Base-by-base conservation (phyloP, 305 asterid genomes). In the Lippia alba region DNA sequence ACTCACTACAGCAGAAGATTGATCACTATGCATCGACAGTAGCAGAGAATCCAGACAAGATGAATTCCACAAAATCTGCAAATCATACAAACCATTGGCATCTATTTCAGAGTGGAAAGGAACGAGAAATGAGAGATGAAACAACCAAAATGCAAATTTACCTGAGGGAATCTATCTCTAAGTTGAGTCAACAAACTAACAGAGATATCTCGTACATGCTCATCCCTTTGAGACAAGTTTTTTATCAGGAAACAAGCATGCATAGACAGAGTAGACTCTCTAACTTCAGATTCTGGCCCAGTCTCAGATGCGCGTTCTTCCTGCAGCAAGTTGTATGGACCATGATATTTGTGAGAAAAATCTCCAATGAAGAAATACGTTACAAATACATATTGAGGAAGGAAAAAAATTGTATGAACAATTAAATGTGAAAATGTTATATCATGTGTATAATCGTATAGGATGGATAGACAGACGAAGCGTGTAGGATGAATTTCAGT, bases 161-260 rank as follows among this genome's bases (percentile, higher is more conserved):
- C 99, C 99, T 96, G 98, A 61, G 97, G 97, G 81, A 91, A 91
- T 76, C 76, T 84, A 75, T 96, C 99, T 81, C 98, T 91, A 64
- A 96, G 91, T 81, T 88, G 96, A 89, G 86, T 89, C 75, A 96
- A 79, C 82, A 96, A 87, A 79, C 74, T 89, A 62, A 83, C 86
- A 68, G 98, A 95, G 75, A 90, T 80, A 59, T 89, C 97, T 56
- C 97, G 91, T 66, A 96, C 84, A 81, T 89, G 95, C 70, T 96
- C 99, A 64, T 93, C 97, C 84, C 98, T 93, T 74, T 89, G 95
- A 64, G 98, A 91, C 85, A 93, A 83, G 82, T 84, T 93, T 78
- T 89, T 96, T 54, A 96, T 90, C 61, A 96, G 97, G 83, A 96
- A 91, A 83, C 97, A 87, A 17, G 99, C 94, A 88, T 96, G 99